Conservation (phyloP, 345 rosid genomes). For the Brassica rapa region DNA sequence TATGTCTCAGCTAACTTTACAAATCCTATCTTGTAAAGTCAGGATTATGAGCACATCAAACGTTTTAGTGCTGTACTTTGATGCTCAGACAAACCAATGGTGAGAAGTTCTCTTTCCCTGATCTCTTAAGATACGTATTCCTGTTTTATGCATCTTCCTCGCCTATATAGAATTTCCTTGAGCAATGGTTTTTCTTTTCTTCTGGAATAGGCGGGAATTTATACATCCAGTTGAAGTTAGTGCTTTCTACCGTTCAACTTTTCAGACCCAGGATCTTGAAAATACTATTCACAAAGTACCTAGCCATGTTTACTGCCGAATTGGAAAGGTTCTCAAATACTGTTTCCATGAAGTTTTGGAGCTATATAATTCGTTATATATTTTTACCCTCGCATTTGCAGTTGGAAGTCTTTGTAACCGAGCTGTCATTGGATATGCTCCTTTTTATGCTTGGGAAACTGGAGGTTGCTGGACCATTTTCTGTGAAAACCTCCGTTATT, state of each 20-base stretch:
- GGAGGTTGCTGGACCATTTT: conserved; percentile 87
- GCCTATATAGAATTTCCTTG: conserved; percentile 11
- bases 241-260: conserved; percentile 62
- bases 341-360: conserved; percentile 14
- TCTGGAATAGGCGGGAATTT: conserved; percentile 67
- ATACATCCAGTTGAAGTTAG: conserved; percentile 69
- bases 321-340: conserved; percentile 55
- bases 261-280: conserved; percentile 42
- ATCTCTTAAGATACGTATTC: conserved; percentile 17
- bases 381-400: conserved; percentile 46
- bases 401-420: conserved; percentile 71
- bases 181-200: conserved; percentile 24
- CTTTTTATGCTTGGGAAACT: conserved; percentile 74
- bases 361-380: conserved; percentile 25
- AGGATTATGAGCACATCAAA: conserved; percentile 63
- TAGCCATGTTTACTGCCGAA: conserved; percentile 70
- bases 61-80: conserved; percentile 57
- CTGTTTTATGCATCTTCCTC: conserved; percentile 19
- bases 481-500: conserved; percentile 63
- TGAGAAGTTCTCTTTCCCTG: conserved; percentile 40
- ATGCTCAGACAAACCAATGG: conserved; percentile 76
- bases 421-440: conserved; percentile 80
- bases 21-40: conserved; percentile 59
- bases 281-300: conserved; percentile 52
- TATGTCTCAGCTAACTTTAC: conserved; percentile 53